Base-by-base conservation (phyloP, 805 yeast genomes). In the Wickerhamomyces rabaulensis region DNA sequence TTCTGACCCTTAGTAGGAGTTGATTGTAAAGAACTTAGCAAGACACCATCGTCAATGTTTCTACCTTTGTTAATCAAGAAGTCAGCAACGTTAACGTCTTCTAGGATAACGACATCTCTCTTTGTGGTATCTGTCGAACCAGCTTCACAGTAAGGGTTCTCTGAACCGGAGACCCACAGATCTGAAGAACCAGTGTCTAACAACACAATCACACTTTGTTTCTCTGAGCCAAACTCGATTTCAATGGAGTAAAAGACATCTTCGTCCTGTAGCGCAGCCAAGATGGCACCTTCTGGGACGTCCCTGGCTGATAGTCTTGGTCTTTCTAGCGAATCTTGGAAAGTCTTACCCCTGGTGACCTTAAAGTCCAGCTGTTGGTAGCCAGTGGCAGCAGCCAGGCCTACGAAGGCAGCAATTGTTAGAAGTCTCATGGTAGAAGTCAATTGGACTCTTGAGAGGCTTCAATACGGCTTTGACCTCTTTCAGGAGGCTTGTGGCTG, bases 171-270 rank as follows among this genome's bases (percentile, higher is more conserved):
- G 42, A 66, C 61, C 70, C 70, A 66, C 21, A 66, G 55, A 41
- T 66, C 70, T 2, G 68, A 56, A 2, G 68, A 63, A 0, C 69
- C 70, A 1, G 68, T 66, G 42, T 66, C 70, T 4, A 66, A 40
- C 43, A 64, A 45, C 6, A 63, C 67, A 16, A 47, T 49, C 8
- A 66, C 53, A 16, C 53, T 44, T 19, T 59, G 57, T 10, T 42
- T 43, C 7, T 43, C 15, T 10, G 53, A 47, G 1, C 49, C 54
- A 17, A 55, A n/a, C 17, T 47, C 39, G 25, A 54, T 20, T 16
- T 45, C 40, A 21, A 44, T 40, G 9, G 54, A 39, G 39, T 49
- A 50, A 45, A 42, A 54, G 6, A 48, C 45, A 20, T 40, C 19
- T 9, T 52, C 41, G 12, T 46, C 23, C 8, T 22, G 23, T 8